phyloP scores from a whole-genome alignment of 371 early-diverging fungal genomes.

The Funneliformis caledonium region DNA sequence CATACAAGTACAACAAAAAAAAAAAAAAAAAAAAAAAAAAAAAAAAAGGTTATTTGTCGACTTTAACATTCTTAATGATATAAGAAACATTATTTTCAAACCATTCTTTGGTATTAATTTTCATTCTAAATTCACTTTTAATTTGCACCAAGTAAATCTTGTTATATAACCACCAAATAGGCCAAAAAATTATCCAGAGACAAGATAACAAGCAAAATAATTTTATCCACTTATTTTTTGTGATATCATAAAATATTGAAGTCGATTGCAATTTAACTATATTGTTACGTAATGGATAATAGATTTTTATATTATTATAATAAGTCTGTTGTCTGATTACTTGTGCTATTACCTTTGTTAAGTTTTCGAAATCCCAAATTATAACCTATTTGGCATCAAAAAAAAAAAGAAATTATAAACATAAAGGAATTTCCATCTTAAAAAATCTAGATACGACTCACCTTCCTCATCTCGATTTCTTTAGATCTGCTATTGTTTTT shows the following conservation, averaged over 20 bases:
- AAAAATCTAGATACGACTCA: background rate
- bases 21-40: too few species aligned
- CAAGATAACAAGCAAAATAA: slow-evolving; percentile 16
- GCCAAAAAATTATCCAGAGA: slow-evolving; percentile 31
- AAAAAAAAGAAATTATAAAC: background rate
- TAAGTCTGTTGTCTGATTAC: slow-evolving; percentile 19
- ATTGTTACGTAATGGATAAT: slow-evolving; percentile 29
- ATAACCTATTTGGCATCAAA: slow-evolving; percentile 11
- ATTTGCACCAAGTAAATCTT: slow-evolving; percentile 12
- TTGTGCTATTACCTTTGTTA: slow-evolving; percentile 1
- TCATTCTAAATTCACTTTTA: slow-evolving; percentile 32
- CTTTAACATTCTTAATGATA: slow-evolving; percentile 11
- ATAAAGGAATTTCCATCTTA: background rate
- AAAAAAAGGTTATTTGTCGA: too few species aligned
- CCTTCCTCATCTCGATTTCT: slow-evolving; percentile 33
- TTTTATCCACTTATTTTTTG: background rate
- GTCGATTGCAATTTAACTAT: slow-evolving; percentile 2
- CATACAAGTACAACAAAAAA: too few species aligned
- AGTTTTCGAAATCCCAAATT: slow-evolving; percentile 19
- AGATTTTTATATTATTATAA: background rate
- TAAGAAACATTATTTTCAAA: background rate
- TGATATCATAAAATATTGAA: background rate
- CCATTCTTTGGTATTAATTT: slow-evolving; percentile 29
- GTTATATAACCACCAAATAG: slow-evolving; percentile 22
- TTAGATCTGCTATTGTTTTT: background rate